Base-by-base conservation (phyloP, 2,329 filamentous ascomycete species). In the Fusarium veterinarium region DNA sequence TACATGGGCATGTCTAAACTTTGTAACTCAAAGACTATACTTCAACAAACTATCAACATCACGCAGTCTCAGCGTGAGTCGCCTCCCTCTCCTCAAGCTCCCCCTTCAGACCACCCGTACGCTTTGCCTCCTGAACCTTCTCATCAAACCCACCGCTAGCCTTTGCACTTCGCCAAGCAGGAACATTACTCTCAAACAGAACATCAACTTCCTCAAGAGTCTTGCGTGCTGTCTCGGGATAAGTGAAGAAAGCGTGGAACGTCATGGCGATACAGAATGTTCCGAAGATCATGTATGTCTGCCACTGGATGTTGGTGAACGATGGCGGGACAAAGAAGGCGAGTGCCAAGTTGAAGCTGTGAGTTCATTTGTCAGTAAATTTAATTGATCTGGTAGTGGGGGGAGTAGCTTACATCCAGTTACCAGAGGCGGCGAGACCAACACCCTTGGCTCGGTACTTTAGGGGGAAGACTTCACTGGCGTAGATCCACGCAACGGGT, bases 401-500 rank as follows among this genome's bases (percentile, higher is more conserved):
- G 8, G 2, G 20, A 16, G 78, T 4, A 19, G 71, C 78, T 76
- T 71, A 79, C 77, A 80, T 72, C 82, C 82, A 84, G 73, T 83
- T 83, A 40, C 79, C 49, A 3, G 87, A 85, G 1, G 88, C 88
- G 1, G 86, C 79, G 6, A 89, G 80, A 23, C 86, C 85, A 11
- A 88, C 86, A 53, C 86, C 87, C 76, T 88, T 89, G 61, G 86
- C 86, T 65, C 87, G 83, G 33, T 86, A 82, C 51, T 81, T 82
- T 25, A 86, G 78, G 35, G 85, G 85, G 75, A 83, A 84, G 30
- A 86, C 79, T 79, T 92, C 91, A 20, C 89, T 88, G 0, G 88
- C 87, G 73, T 92, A 92, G 52, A 85, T 85, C 83, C 83, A 86
- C 56, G 83, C 84, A 7, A 85, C 83, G 2, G 86, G 86, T n/a